Evolutionary conservation across 805 yeast species (phyloP), one percentile per base, ranked within the genome.

Genomic region (Lachancea mirantina): DNA sequence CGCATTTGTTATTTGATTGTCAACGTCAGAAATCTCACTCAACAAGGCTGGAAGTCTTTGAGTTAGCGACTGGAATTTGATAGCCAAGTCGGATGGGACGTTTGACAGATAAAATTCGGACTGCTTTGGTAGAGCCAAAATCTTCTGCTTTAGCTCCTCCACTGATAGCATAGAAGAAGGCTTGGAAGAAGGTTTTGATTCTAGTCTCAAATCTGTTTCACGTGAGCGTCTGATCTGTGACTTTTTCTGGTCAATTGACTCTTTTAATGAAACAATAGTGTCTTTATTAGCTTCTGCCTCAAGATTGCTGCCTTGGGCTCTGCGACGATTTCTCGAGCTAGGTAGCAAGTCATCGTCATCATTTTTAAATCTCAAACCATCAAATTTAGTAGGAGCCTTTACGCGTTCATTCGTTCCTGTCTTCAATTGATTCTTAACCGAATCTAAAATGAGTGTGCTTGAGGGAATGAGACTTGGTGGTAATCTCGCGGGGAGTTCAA

Each of bases 401-500:
- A 37, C 38, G 2, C 36, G 40, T 5, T 32, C 32, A 13, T 21
- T 25, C 19, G 35, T 24, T 22, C 33, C 32, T 8, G 33, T 38
- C 46, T 46, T 63, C 40, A 64, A 32, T 36, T 57, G 58, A 35
- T 76, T 71, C 58, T 88, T 89, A 55, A 87, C 74, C 32, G 76
- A 72, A 47, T 82, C 79, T 39, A 92, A 62, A 38, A 81, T 68
- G 47, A 77, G 75, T 23, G 81, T 72, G 6, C 94, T 81, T 2
- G 95, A 94, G 6, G 98, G 97, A 19, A 87, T 64, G 42, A 89
- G 70, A 51, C 87, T 94, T 2, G 94, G 85, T 3, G 97, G 97
- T 33, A 89, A 68, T 34, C 76, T 65, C 29, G 67, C 53, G 15
- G 98, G 98, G 31, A 92, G 61, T n/a, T 81, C 84, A 42, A 74